Evolutionary conservation across 2,329 filamentous ascomycete genomes (phyloP).

Genomic region (Aspergillus amoenus): DNA sequence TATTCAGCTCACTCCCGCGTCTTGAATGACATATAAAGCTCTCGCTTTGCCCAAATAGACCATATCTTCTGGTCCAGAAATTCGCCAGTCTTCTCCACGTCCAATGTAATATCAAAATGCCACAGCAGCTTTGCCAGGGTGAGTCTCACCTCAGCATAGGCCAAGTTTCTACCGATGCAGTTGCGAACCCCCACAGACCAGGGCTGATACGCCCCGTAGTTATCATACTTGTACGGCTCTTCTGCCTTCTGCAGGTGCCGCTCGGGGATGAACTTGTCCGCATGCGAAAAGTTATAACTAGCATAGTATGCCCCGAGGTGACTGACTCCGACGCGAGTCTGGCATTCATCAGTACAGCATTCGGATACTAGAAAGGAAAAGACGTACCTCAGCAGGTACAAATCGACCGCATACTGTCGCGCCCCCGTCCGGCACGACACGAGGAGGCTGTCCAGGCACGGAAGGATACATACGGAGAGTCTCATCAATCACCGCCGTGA

Average conservation of each 20-base stretch:
- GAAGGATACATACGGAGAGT: conserved; percentile 5
- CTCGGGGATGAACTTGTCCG: conserved; percentile 49
- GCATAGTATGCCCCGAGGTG: conserved; percentile 48
- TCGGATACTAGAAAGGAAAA: background rate
- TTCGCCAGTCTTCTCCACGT: conserved; percentile 28
- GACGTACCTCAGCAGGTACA: background rate
- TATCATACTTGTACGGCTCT: conserved; percentile 41
- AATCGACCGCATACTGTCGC: background rate
- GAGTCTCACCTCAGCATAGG: conserved; percentile 51
- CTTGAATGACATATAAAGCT: background rate
- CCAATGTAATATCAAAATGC: conserved; percentile 50
- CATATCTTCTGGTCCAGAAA: conserved; percentile 39
- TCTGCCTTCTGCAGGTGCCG: conserved; percentile 40
- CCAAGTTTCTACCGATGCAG: conserved; percentile 52
- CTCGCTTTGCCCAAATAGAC: background rate
- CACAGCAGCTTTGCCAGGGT: conserved; percentile 49
- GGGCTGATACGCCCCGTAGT: conserved; percentile 47
- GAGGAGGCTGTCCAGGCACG: background rate
- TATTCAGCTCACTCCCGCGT: background rate
- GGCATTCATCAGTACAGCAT: background rate
- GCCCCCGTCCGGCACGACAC: background rate
- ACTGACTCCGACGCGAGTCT: conserved; percentile 45
- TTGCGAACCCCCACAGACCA: conserved; percentile 51
- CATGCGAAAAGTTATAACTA: conserved; percentile 43
- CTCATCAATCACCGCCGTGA: conserved; percentile 7